Evolutionary conservation across 805 yeast genomes (phyloP).

Genomic region (Millerago galiae): DNA sequence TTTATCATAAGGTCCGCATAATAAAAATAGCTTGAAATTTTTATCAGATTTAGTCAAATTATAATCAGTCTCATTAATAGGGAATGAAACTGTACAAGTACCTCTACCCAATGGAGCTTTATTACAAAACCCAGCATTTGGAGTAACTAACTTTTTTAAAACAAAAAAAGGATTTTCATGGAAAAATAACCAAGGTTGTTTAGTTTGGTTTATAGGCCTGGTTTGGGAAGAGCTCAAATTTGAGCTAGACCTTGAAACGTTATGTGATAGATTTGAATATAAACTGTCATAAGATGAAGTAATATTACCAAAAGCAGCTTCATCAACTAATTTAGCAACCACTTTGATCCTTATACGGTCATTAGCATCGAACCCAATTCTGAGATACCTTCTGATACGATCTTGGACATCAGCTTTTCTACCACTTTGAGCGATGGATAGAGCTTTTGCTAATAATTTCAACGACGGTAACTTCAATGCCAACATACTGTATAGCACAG

Average conservation of each 20-base stretch:
- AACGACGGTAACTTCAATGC: slow-evolving; percentile 40
- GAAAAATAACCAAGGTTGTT: slow-evolving; percentile 41
- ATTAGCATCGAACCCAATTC: slow-evolving; percentile 33
- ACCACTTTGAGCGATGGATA: slow-evolving; percentile 47
- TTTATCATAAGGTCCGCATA: slow-evolving; percentile 44
- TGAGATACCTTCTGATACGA: slow-evolving; percentile 42
- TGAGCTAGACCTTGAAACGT: slow-evolving; percentile 1
- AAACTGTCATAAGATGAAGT: slow-evolving; percentile 34
- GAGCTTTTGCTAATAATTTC: slow-evolving; percentile 44
- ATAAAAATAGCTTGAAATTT: slow-evolving; percentile 38
- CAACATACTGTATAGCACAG: background rate
- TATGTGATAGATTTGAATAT: slow-evolving; percentile 3
- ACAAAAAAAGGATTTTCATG: slow-evolving; percentile 51
- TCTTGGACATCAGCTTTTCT: slow-evolving; percentile 55
- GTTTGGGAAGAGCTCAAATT: slow-evolving; percentile 2
- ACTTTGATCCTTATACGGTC: slow-evolving; percentile 40
- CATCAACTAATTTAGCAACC: slow-evolving; percentile 37
- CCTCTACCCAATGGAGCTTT: slow-evolving; percentile 40
- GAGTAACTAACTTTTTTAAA: slow-evolving; percentile 39
- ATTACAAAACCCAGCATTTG: slow-evolving; percentile 39
- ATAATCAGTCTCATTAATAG: slow-evolving; percentile 37
- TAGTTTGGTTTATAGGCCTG: slow-evolving; percentile 11
- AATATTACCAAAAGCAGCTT: slow-evolving; percentile 26
- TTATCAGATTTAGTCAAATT: slow-evolving; percentile 27
- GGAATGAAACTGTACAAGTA: slow-evolving; percentile 35